Conservation (phyloP, 2,329 filamentous ascomycete species). For the Sphaerostilbella broomeana region DNA sequence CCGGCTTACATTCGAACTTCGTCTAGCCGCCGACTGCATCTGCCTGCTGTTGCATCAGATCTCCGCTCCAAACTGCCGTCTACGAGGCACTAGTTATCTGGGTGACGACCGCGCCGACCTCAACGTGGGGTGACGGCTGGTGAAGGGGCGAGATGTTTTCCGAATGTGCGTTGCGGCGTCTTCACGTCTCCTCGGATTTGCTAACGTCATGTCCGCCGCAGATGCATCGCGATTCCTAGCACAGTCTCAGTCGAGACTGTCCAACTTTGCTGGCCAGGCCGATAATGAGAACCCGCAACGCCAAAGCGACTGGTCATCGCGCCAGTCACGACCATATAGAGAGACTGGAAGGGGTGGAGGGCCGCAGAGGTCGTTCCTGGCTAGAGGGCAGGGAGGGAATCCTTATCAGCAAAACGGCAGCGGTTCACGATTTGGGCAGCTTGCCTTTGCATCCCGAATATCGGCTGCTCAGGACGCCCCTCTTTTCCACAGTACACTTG, state of each 20-base stretch:
- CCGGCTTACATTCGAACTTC: neutral
- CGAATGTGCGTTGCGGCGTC: slow-evolving; percentile 62
- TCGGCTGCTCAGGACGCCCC: slow-evolving; percentile 71
- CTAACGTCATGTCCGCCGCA: slow-evolving; percentile 33
- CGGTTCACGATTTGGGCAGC: slow-evolving; percentile 64
- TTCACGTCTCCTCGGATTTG: neutral
- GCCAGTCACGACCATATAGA: slow-evolving; percentile 27
- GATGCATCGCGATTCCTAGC: slow-evolving; percentile 95
- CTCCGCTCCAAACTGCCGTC: slow-evolving; percentile 2
- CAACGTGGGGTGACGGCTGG: slow-evolving; percentile 28
- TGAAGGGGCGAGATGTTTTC: slow-evolving; percentile 46
- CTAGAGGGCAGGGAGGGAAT: slow-evolving; percentile 52
- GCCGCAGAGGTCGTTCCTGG: slow-evolving; percentile 37
- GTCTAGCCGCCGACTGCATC: too few relatives aligned
- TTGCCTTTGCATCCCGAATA: slow-evolving; percentile 70
- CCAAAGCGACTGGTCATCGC: slow-evolving; percentile 30
- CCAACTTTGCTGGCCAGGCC: slow-evolving; percentile 60
- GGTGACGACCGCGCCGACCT: slow-evolving; percentile 9
- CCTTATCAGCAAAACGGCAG: slow-evolving; percentile 74
- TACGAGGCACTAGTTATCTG: neutral
- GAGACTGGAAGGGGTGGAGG: slow-evolving; percentile 25
- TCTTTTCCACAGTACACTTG: slow-evolving; percentile 86
- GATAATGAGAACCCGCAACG: slow-evolving; percentile 33
- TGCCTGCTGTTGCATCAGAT: slow-evolving; percentile 7
- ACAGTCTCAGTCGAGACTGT: slow-evolving; percentile 89